A percentile compares a stretch with the other conserved stretches of the same genome.
Conservation (phyloP, 768 basidiomycete genomes). For the Trichaptum fuscoviolaceum region DNA sequence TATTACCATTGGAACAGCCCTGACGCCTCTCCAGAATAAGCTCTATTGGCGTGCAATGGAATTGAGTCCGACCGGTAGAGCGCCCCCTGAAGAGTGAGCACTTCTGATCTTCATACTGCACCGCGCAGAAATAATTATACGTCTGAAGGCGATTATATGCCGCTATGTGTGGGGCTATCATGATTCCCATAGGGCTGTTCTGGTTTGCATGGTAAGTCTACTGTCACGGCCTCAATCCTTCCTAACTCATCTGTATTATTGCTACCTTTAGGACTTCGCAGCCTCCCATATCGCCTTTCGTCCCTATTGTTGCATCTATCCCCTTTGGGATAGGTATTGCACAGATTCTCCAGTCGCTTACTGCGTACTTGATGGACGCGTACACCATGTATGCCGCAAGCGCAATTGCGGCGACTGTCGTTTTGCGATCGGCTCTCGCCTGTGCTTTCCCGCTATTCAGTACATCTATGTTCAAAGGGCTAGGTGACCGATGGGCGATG, state of each 20-base stretch:
- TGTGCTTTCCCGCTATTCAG: constrained; percentile 59
- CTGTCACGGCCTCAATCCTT: neutral
- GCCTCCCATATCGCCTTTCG: constrained; percentile 57
- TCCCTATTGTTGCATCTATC: constrained; percentile 58
- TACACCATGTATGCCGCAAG: constrained; percentile 64
- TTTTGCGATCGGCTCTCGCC: constrained; percentile 58
- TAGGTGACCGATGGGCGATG: constrained; percentile 53
- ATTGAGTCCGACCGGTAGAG: constrained; percentile 40
- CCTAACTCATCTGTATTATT: constrained; percentile 9
- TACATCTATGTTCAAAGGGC: constrained; percentile 42
- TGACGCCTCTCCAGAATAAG: constrained; percentile 50
- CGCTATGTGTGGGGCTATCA: constrained; percentile 46
- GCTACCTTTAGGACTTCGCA: constrained; percentile 37
- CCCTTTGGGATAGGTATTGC: constrained; percentile 65
- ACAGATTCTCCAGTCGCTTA: constrained; percentile 59
- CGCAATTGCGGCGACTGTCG: constrained; percentile 63
- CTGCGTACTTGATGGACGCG: constrained; percentile 67
- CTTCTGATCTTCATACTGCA: neutral
- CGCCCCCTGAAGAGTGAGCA: constrained; percentile 56
- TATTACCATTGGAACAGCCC: constrained; percentile 42
- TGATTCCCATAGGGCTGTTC: constrained; percentile 55
- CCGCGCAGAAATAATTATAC: neutral
- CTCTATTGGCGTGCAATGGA: constrained; percentile 48
- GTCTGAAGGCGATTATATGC: constrained; percentile 48
- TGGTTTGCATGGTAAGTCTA: constrained; percentile 60